Conservation (phyloP, 805 yeast species). For the Candida ficus region DNA sequence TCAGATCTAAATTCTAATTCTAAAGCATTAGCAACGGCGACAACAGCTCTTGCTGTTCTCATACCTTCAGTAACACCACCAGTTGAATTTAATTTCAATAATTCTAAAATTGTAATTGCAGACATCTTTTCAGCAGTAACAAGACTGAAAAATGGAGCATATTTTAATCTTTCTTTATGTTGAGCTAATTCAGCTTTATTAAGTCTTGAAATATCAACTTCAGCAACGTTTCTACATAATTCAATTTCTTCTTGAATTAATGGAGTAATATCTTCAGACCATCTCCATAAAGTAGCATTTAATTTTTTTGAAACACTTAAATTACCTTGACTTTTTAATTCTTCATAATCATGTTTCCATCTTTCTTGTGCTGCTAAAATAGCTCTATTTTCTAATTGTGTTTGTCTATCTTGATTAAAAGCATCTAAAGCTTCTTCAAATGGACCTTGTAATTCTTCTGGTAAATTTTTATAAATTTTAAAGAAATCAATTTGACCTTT, state of each 20-base stretch:
- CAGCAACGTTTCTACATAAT: conserved; percentile 42
- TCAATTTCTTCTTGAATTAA: conserved; percentile 61
- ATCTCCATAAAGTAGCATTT: conserved; percentile 73
- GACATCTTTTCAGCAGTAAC: conserved; percentile 76
- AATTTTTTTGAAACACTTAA: conserved; percentile 49
- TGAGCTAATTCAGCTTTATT: conserved; percentile 23
- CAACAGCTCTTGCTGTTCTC: conserved; percentile 76
- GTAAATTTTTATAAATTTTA: conserved; percentile 52
- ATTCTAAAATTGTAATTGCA: conserved; percentile 78
- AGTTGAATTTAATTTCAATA: conserved; percentile 67
- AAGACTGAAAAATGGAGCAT: conserved; percentile 75
- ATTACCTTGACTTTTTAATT: conserved; percentile 53
- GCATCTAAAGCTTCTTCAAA: conserved; percentile 67
- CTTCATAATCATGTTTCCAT: conserved; percentile 83
- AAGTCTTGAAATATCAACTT: conserved; percentile 17
- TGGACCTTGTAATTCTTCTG: conserved; percentile 40
- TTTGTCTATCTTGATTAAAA: conserved; percentile 73
- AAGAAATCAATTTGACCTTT: conserved; percentile 50
- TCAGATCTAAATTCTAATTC: conserved; percentile 82
- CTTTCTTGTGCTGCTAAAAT: conserved; percentile 80
- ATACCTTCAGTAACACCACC: conserved; percentile 77
- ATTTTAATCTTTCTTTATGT: conserved; percentile 41
- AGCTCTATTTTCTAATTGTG: conserved; percentile 69
- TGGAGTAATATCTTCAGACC: conserved; percentile 77
- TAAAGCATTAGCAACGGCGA: conserved; percentile 76